Base-by-base conservation (phyloP, 176 grass and related monocot species). In the Elaeis guineensis region DNA sequence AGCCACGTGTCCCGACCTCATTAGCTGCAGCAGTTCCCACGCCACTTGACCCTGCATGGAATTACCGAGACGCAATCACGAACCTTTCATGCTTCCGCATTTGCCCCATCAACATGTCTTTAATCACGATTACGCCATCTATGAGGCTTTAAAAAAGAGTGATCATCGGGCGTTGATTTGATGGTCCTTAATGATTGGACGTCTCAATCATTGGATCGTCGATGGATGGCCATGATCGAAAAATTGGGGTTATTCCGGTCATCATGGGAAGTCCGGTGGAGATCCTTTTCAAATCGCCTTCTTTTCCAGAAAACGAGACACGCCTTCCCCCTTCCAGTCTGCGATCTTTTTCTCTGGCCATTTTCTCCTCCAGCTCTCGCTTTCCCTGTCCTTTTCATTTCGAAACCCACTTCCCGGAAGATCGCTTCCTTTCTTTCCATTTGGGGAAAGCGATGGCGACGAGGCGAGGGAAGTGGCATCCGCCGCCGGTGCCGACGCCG, bases 211-310 rank as follows among this genome's bases (percentile, higher is more conserved):
- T 44, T 44, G 35, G 35, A 44, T 44, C 35, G 35, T 12, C 35
- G n/a, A 17, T 8, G 58, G 62, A 49, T 23, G 51, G 61, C 1
- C 19, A 16, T 67, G 21, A 67, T 25, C 26, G 18, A 39, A 20
- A 8, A 50, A 14, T 1, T 26, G 49, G 64, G 81, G 79, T 71
- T 30, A 83, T 4, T 66, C 28, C 24, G 2, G 88, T 80, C 72
- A 80, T 83, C 51, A 59, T 26, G 51, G 32, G 59, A 61, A 72
- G 68, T 25, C 17, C 16, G 7, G 26, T n/a, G 5, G 30, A 18
- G 26, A 61, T 61, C 58, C 74, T 79, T 86, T 86, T 91, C 79
- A 91, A 91, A 83, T 77, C 61, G 57, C 65, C 49, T 44, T 56
- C 69, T 55, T 86, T 74, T 61, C 69, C 88, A 78, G 83, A 86